Percentiles rank a stretch among this genome's conserved stretches.
phyloP scores from a whole-genome alignment of 2,329 filamentous ascomycete genomes.

The Emmonsiellopsis sp. region DNA sequence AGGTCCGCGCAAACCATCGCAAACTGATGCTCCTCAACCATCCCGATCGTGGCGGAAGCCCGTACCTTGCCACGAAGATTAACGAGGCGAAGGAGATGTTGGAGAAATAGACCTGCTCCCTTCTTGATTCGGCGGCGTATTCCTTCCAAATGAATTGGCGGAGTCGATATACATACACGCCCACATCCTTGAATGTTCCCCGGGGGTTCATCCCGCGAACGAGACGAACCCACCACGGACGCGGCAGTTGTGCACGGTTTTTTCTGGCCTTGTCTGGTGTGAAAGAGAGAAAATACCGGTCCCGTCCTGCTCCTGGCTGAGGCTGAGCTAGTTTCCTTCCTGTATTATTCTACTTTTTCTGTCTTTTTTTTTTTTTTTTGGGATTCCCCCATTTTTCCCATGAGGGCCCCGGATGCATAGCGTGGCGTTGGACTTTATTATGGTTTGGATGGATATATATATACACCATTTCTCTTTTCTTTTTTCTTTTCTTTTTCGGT shows the following conservation, averaged over 20 bases:
- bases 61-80: slow-evolving; percentile 93
- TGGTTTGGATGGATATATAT: background rate
- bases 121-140: no score
- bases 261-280: no score
- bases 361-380: slow-evolving; percentile 11
- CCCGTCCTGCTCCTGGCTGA: no score
- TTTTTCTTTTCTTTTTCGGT: background rate
- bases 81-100: slow-evolving; percentile 97
- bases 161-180: no score
- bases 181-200: no score
- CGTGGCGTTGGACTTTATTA: background rate
- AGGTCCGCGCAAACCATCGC: slow-evolving; percentile 89
- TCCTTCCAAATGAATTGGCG: no score
- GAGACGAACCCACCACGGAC: no score
- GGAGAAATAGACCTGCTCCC: slow-evolving; percentile 52
- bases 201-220: no score
- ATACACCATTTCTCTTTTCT: background rate
- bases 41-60: slow-evolving; percentile 91
- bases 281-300: no score
- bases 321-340: background rate
- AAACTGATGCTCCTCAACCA: slow-evolving; percentile 96
- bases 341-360: slow-evolving; percentile 11
- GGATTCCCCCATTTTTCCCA: background rate
- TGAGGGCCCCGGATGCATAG: slow-evolving; percentile 3
- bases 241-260: no score